These are phyloP conservation scores for Dryadomyces quercivorus DNA, from an alignment of 2,329 filamentous ascomycete genomes.

Conservation along the genomic window DNA sequence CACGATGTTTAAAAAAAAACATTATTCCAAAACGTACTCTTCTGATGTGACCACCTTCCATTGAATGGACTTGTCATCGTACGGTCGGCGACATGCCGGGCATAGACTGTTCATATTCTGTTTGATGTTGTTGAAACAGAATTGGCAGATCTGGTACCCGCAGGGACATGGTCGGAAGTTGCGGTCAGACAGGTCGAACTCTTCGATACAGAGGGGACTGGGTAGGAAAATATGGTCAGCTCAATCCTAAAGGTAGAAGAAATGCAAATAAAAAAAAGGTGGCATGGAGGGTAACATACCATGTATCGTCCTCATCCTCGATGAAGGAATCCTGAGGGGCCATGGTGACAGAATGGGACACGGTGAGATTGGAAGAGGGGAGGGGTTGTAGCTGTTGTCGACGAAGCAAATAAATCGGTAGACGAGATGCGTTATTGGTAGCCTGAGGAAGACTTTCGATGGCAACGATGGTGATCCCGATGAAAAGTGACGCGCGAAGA, in stretches of 20 bases:
- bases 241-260: conserved; percentile 2
- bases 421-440: neutral
- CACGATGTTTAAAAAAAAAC: neutral
- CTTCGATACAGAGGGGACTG: conserved; percentile 95
- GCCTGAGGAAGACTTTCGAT: neutral
- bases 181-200: conserved; percentile 94
- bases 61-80: conserved; percentile 94
- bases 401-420: too few relatives aligned
- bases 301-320: conserved; percentile 59
- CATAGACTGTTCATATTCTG: conserved; percentile 96
- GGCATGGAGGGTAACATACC: conserved; percentile 33
- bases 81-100: conserved; percentile 89
- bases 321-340: conserved; percentile 59
- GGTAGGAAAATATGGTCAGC: conserved; percentile 10
- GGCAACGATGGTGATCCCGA: neutral
- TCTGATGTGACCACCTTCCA: conserved; percentile 92
- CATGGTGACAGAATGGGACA: conserved; percentile 29
- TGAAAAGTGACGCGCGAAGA: conserved; percentile 1
- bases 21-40: conserved; percentile 52
- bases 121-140: conserved; percentile 99
- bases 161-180: conserved; percentile 96
- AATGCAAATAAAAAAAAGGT: neutral
- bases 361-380: neutral
- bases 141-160: conserved; percentile 99
- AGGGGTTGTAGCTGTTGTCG: too few relatives aligned